Conservation (phyloP, 495 filamentous ascomycete species). For the Bacidia gigantensis region DNA sequence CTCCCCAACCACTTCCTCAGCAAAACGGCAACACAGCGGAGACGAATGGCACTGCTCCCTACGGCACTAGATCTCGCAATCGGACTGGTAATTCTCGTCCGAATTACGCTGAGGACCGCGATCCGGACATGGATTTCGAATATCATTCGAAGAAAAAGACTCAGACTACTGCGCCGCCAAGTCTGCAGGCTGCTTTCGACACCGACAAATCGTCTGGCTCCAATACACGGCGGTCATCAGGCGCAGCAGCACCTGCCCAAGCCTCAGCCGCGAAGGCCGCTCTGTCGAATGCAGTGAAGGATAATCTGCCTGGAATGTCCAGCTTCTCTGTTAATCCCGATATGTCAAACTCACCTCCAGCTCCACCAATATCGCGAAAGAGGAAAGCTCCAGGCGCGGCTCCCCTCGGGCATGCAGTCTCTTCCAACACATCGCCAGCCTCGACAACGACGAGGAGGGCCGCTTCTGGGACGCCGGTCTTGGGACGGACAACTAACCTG, state of each 20-base stretch:
- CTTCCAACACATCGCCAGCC: conserved; percentile 18
- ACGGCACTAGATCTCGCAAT: conserved; percentile 92
- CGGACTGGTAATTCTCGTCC: conserved; percentile 64
- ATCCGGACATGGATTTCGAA: conserved; percentile 73
- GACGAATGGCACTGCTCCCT: conserved; percentile 49
- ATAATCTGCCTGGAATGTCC: conserved; percentile 49
- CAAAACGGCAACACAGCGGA: conserved; percentile 28
- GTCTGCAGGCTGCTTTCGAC: conserved; percentile 18
- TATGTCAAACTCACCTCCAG: conserved; percentile 22
- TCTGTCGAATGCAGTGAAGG: conserved; percentile 28
- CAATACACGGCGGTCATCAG: conserved; percentile 31
- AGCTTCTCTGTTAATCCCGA: conserved; percentile 43
- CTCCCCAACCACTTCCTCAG: conserved; percentile 30
- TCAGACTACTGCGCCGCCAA: conserved; percentile 17
- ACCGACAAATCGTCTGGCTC: conserved; percentile 30
- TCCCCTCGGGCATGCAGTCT: conserved; percentile 15
- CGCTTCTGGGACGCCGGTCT: conserved; percentile 19
- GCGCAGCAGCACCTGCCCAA: conserved; percentile 15
- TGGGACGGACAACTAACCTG: conserved; percentile 55
- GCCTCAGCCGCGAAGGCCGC: conserved; percentile 16
- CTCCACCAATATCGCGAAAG: conserved; percentile 46
- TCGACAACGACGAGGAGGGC: conserved; percentile 27
- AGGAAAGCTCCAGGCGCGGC: conserved; percentile 59
- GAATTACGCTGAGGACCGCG: conserved; percentile 95
- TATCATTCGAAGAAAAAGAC: conserved; percentile 35